phyloP scores from a whole-genome alignment of 169 alveolate genomes.

The Eimeria mitis region DNA sequence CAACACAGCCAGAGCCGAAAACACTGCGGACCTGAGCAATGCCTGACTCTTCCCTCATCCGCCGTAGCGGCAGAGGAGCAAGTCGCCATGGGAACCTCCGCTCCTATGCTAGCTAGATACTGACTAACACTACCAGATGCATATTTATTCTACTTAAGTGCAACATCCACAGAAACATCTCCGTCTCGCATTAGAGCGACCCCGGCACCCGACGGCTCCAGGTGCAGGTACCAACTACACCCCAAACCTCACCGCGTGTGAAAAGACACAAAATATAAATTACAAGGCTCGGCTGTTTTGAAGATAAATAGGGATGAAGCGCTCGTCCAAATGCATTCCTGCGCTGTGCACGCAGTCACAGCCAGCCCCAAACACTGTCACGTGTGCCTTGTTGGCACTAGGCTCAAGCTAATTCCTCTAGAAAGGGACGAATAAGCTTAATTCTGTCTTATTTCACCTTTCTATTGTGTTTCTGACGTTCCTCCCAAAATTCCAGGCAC shows the following conservation, averaged over 20 bases:
- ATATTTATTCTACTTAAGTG: background rate
- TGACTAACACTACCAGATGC: background rate
- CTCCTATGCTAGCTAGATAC: background rate
- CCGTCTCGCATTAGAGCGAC: conserved; percentile 19
- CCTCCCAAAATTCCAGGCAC: conserved; percentile 24
- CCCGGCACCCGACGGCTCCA: background rate
- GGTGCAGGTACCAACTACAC: conserved; percentile 2
- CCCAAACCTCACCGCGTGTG: conserved; percentile 6
- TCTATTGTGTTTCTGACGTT: conserved; percentile 28
- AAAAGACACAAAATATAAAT: conserved; percentile 6
- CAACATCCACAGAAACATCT: conserved; percentile 7
- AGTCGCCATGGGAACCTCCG: conserved; percentile 1
- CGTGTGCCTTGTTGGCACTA: conserved; percentile 39
- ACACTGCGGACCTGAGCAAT: background rate
- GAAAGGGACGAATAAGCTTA: background rate
- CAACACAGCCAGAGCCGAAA: background rate
- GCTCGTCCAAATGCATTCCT: background rate
- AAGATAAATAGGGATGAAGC: background rate
- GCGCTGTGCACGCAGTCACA: conserved; percentile 24
- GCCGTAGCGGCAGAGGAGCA: background rate
- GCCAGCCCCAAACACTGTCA: conserved; percentile 42
- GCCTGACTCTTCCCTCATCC: background rate
- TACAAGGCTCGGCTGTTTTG: background rate
- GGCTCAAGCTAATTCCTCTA: conserved; percentile 32
- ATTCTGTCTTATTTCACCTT: conserved; percentile 26